These are phyloP conservation scores for Aspergillus conjunctus DNA, from an alignment of 495 filamentous ascomycete genomes.

Conservation along the genomic window DNA sequence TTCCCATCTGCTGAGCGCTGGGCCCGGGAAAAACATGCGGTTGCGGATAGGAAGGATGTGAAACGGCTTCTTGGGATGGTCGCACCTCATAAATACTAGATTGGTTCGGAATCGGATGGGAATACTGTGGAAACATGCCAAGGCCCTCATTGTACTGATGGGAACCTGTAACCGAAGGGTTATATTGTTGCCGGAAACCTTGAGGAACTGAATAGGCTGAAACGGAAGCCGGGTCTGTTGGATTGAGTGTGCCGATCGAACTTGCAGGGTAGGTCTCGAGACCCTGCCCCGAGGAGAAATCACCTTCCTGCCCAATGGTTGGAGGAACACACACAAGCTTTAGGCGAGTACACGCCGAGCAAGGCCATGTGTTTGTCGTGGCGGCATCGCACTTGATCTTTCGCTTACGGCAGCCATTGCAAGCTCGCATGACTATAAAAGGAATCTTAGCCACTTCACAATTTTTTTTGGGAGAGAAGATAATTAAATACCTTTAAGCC, in stretches of 20 bases:
- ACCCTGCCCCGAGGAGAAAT: constrained; percentile 50
- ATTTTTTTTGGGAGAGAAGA: not conserved
- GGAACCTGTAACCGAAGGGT: constrained; percentile 29
- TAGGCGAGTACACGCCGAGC: constrained; percentile 87
- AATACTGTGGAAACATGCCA: constrained; percentile 40
- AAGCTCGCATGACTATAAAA: constrained; percentile 91
- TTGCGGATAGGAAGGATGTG: constrained; percentile 49
- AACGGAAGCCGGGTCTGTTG: constrained; percentile 29
- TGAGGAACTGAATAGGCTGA: constrained; percentile 37
- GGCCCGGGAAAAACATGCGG: constrained; percentile 54
- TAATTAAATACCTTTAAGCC: constrained; percentile 75
- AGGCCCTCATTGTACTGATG: constrained; percentile 40
- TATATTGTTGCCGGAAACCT: constrained; percentile 31
- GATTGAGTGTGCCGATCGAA: constrained; percentile 26
- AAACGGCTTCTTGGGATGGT: constrained; percentile 54
- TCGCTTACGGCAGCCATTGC: constrained; percentile 86
- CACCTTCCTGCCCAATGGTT: constrained; percentile 82
- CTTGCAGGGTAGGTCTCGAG: constrained; percentile 32
- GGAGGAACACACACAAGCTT: constrained; percentile 94
- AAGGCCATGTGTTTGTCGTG: constrained; percentile 97
- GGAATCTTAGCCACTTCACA: constrained; percentile 1
- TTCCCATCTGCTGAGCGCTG: constrained; percentile 52
- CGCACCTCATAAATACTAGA: constrained; percentile 75
- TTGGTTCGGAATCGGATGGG: constrained; percentile 55
- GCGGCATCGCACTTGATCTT: constrained; percentile 96